A percentile compares a stretch with the other conserved stretches of the same genome.
Conservation (phyloP, 306 rosid species). For the Cicer arietinum region DNA sequence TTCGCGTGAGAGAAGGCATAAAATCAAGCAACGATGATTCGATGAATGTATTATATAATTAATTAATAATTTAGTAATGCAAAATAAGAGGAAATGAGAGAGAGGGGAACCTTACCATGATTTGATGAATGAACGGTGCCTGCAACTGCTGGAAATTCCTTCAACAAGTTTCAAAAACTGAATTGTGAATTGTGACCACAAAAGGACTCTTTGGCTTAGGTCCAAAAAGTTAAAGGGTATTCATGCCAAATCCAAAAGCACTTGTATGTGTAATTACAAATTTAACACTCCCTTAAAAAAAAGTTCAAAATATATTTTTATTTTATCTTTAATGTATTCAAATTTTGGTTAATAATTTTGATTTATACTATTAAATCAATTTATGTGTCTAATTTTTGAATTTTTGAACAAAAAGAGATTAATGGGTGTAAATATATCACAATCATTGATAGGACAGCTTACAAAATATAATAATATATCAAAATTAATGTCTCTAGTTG, state of each 20-base stretch:
- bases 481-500: too few species aligned
- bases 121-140: constrained; percentile 21
- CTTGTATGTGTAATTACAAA: too few species aligned
- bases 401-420: too few species aligned
- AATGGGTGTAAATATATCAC: too few species aligned
- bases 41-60: background rate
- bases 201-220: background rate
- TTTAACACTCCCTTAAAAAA: too few species aligned
- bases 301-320: too few species aligned
- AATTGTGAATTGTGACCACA: background rate
- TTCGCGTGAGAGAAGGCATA: background rate
- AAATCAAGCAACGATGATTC: constrained; percentile 13
- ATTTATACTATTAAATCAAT: too few species aligned
- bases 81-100: background rate
- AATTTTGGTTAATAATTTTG: too few species aligned
- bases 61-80: background rate
- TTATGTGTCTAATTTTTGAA: too few species aligned
- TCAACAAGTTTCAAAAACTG: constrained; percentile 14
- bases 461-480: too few species aligned
- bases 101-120: constrained; percentile 45
- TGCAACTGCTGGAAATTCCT: constrained; percentile 20
- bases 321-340: too few species aligned
- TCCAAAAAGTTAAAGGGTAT: background rate
- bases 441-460: too few species aligned
- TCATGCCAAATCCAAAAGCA: background rate